Conservation (phyloP, 306 rosid genomes). For the Lupinus albus region DNA sequence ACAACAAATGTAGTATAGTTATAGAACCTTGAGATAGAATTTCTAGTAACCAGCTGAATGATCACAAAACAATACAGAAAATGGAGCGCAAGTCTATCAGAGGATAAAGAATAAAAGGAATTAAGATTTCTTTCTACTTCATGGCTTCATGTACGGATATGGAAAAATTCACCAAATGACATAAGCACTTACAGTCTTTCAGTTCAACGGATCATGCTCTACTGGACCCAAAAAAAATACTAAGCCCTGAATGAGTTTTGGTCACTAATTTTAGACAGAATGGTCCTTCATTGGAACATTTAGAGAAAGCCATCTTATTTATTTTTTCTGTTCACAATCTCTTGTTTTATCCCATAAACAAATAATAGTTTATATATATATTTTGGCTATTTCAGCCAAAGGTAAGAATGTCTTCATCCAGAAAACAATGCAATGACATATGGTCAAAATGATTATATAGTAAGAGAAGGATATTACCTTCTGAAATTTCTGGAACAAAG, state of each 20-base stretch:
- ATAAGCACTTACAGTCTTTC: neutral
- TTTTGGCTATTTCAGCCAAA: neutral
- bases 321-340: neutral
- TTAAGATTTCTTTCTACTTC: too few relatives aligned
- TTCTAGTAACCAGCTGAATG: too few relatives aligned
- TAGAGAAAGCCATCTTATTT: neutral
- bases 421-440: too few relatives aligned
- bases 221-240: neutral
- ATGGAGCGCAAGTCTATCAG: too few relatives aligned
- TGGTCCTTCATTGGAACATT: neutral
- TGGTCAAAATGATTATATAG: neutral
- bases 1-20: too few relatives aligned
- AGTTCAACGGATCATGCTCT: neutral
- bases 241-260: constrained; percentile 1
- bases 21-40: too few relatives aligned
- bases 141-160: too few relatives aligned
- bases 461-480: constrained; percentile 56
- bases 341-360: neutral
- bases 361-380: neutral
- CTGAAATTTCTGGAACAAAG: constrained; percentile 81
- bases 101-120: too few relatives aligned
- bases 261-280: constrained; percentile 2
- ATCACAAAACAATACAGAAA: too few relatives aligned
- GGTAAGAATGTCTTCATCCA: constrained; percentile 1
- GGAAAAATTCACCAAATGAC: too few relatives aligned